Evolutionary conservation across 2,329 filamentous ascomycete genomes (phyloP), one percentile per base, ranked within the genome.

Genomic region (Aureobasidium sp.): DNA sequence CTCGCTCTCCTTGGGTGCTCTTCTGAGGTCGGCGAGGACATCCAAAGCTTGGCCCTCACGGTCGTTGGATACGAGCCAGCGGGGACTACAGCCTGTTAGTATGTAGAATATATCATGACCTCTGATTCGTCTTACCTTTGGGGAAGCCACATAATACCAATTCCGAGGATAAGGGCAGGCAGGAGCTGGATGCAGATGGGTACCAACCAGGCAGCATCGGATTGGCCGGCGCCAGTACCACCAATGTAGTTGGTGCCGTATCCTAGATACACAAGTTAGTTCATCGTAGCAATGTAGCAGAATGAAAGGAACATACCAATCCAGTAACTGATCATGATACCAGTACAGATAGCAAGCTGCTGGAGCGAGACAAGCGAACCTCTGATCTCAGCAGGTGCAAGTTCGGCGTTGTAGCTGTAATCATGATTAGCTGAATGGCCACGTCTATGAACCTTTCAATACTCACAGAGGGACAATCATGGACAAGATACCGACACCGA

Each of bases 161-260:
- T 66, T 29, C 86, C 82, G 1, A 93, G 80, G 4, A 90, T 66
- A 1, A 85, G 66, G 0, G 86, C 87, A 0, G 88, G 88, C 0
- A 79, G 77, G 3, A 91, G 77, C 67, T 93, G 89, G 0, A 92
- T 77, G 65, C 82, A 85, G 54, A 90, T 83, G 0, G 89, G 89
- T 0, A 89, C 74, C 0, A 89, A 79, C 89, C 89, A 94, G 0
- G 89, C 85, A 15, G 60, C 59, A 59, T 57, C 63, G 33, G 54
- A 68, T 63, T 58, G 69, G 54, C 50, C 66, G 51, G 61, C 66
- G 62, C 61, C 66, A 13, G 60, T 69, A 1, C 65, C 66, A 7
- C 66, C 67, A 27, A 69, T 64, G 47, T 64, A 66, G 50, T 67
- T 78, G 38, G 67, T 71, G 13, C 75, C 55, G 27, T 59, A 59